Conservation (phyloP, 73 alveolate genomes). For the Blepharisma stoltei region DNA sequence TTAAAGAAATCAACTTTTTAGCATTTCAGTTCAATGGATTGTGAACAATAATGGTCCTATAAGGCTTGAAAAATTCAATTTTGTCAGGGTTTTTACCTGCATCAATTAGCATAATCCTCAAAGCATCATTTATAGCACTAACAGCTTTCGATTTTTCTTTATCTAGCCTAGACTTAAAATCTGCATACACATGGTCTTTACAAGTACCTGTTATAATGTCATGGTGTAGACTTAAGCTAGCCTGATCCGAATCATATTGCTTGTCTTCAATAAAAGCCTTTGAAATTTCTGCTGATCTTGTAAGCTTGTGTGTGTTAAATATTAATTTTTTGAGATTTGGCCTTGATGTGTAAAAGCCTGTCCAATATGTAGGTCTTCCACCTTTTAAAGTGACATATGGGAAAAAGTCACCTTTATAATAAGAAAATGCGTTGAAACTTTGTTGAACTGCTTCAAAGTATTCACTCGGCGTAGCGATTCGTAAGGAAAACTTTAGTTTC, state of each 20-base stretch:
- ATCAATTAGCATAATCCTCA: not conserved
- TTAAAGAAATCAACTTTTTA: not conserved
- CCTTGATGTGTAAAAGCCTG: slow-evolving; percentile 23
- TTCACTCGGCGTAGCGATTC: slow-evolving; percentile 9
- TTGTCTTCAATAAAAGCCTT: not conserved
- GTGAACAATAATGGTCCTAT: not conserved
- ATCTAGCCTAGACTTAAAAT: not conserved
- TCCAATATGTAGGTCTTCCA: slow-evolving; percentile 7
- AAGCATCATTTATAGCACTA: not conserved
- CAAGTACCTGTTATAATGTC: slow-evolving; percentile 12
- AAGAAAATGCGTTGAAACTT: not conserved
- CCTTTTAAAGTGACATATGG: not conserved
- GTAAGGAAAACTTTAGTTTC: not conserved
- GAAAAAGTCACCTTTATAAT: not conserved
- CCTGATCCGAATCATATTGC: not conserved
- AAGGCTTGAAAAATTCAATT: not conserved
- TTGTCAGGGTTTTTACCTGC: not conserved
- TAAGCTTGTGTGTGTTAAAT: not conserved
- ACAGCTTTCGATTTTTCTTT: not conserved
- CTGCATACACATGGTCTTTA: not conserved
- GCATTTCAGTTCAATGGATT: slow-evolving; percentile 23
- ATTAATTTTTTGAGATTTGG: not conserved
- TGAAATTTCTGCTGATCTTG: slow-evolving; percentile 8
- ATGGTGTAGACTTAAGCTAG: not conserved
- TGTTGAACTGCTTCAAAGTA: slow-evolving; percentile 15